Percentiles rank a stretch among this genome's conserved stretches.
Evolutionary conservation across 225 moss, liverwort and hornwort genomes (phyloP).

Genomic region (Physcomitrellopsis africana): DNA sequence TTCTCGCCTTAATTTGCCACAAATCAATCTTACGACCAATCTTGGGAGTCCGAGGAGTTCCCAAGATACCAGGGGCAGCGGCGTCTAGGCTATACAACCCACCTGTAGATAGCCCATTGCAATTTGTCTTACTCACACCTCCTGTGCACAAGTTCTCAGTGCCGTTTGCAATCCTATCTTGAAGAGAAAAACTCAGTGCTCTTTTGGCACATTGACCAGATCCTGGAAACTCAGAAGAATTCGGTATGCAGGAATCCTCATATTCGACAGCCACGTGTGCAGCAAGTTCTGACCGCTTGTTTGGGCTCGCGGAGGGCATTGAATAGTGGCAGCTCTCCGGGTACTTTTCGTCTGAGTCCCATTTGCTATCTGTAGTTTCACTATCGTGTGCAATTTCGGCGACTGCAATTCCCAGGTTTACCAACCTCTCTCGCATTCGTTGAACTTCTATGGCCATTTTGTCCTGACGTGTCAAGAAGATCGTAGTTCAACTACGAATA

Average conservation of each 20-base stretch:
- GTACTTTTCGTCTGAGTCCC: slow-evolving; percentile 44
- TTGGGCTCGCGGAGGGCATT: slow-evolving; percentile 33
- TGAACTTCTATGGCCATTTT: slow-evolving; percentile 86
- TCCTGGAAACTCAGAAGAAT: slow-evolving; percentile 25
- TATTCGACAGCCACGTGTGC: slow-evolving; percentile 28
- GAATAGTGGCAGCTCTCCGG: slow-evolving; percentile 19
- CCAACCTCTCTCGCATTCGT: slow-evolving; percentile 76
- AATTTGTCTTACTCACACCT: slow-evolving; percentile 30
- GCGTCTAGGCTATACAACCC: slow-evolving; percentile 32
- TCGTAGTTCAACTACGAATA: slow-evolving; percentile 16
- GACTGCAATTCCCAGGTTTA: slow-evolving; percentile 74
- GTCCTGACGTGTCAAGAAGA: slow-evolving; percentile 57
- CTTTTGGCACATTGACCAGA: slow-evolving; percentile 22
- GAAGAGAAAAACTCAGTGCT: slow-evolving; percentile 29
- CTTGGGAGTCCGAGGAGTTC: slow-evolving; percentile 41
- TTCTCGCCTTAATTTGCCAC: slow-evolving; percentile 47
- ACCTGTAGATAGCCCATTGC: slow-evolving; percentile 25
- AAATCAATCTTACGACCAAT: slow-evolving; percentile 54
- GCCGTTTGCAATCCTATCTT: slow-evolving; percentile 24
- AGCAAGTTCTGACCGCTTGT: slow-evolving; percentile 36
- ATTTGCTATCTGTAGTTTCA: slow-evolving; percentile 51
- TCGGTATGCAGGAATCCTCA: slow-evolving; percentile 31
- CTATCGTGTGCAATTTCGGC: slow-evolving; percentile 74
- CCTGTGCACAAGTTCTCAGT: slow-evolving; percentile 34
- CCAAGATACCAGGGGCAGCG: slow-evolving; percentile 27